Percentiles rank a stretch among this genome's conserved stretches.
These are phyloP conservation scores for Boeremia exigua DNA, from an alignment of 2,329 filamentous ascomycete genomes.

Conservation along the genomic window DNA sequence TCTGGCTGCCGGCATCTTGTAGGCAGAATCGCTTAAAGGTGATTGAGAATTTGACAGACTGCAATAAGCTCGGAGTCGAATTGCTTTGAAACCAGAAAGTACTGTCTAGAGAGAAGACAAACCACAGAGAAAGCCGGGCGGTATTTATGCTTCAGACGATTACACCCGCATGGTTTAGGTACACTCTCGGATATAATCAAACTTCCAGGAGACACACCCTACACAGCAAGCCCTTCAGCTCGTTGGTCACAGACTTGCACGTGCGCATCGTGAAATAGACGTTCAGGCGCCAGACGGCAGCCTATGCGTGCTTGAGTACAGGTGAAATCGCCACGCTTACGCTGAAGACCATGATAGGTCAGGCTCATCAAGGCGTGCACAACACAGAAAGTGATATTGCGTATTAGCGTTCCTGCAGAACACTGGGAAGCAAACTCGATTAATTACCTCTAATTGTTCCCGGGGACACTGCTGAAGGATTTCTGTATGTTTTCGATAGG, in stretches of 20 bases:
- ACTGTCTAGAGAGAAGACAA: background rate
- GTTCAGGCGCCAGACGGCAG: no score
- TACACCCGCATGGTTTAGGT: no score
- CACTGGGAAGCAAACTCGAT: background rate
- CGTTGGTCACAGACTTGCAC: no score
- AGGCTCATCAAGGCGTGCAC: background rate
- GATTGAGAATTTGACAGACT: background rate
- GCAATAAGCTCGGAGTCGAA: background rate
- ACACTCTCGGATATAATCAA: no score
- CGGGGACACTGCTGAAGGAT: no score
- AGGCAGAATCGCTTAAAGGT: background rate
- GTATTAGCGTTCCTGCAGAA: background rate
- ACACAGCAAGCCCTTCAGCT: no score
- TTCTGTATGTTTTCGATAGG: no score
- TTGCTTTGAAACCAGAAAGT: background rate
- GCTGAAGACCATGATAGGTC: background rate
- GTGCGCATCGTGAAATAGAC: no score
- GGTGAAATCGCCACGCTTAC: no score
- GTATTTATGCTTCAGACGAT: background rate
- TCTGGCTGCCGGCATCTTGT: slow-evolving; percentile 7
- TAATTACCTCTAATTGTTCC: no score
- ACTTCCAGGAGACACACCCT: no score
- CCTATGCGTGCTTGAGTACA: no score
- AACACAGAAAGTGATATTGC: background rate
- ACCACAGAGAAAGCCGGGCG: background rate